Evolutionary conservation across 331 rosid genomes (phyloP).

Genomic region (Prunus yedoensis): DNA sequence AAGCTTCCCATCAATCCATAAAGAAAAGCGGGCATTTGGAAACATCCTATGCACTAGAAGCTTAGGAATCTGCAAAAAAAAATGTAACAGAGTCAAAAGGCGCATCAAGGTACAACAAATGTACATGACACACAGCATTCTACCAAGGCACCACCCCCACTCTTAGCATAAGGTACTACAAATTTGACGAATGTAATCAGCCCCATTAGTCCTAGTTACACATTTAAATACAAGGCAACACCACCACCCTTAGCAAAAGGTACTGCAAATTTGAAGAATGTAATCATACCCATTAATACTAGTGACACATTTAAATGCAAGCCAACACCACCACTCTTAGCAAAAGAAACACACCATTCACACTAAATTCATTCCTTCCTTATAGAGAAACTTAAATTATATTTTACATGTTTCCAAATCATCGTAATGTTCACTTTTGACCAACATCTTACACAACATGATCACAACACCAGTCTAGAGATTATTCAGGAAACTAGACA

Average conservation of each 20-base stretch:
- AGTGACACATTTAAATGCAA: background rate
- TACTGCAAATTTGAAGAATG: no score
- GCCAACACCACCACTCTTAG: background rate
- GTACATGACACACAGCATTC: background rate
- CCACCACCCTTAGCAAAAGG: no score
- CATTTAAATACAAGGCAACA: no score
- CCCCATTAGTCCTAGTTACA: no score
- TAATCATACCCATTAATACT: background rate
- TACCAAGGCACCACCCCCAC: no score
- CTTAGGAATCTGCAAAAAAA: constrained; percentile 72
- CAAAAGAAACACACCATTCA: background rate
- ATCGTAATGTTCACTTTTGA: background rate
- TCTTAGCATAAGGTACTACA: no score
- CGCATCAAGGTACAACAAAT: constrained; percentile 4
- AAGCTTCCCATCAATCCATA: constrained; percentile 97
- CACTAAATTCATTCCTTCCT: background rate
- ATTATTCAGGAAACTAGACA: background rate
- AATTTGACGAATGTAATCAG: no score
- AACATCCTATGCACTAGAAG: constrained; percentile 87
- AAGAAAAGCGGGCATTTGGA: constrained; percentile 89
- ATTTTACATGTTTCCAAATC: constrained; percentile 4
- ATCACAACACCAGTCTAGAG: background rate
- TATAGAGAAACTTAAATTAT: background rate
- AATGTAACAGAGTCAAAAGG: constrained; percentile 7
- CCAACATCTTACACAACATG: background rate